These are phyloP conservation scores for Plasmodium relictum DNA, from an alignment of 169 alveolate genomes.

Conservation along the genomic window DNA sequence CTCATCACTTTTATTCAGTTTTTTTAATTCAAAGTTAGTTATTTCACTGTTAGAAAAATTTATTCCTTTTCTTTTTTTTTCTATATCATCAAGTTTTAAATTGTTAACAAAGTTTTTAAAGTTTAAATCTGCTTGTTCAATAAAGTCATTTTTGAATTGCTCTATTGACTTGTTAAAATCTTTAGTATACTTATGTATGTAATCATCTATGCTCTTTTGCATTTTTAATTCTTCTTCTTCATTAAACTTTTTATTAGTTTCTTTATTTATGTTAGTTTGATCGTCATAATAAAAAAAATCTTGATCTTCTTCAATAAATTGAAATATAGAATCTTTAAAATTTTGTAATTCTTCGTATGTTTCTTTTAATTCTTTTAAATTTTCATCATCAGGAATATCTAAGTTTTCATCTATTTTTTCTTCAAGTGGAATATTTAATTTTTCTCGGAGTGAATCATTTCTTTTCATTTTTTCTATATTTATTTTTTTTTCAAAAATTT, in stretches of 20 bases:
- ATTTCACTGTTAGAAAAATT: conserved; percentile 9
- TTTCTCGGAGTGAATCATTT: neutral
- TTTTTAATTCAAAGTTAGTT: conserved; percentile 12
- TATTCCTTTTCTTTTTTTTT: neutral
- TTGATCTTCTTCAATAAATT: conserved; percentile 36
- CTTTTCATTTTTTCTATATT: neutral
- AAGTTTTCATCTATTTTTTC: conserved; percentile 11
- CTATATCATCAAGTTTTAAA: neutral
- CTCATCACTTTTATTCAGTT: conserved; percentile 24
- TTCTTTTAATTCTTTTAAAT: conserved; percentile 47
- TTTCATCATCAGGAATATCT: conserved; percentile 28
- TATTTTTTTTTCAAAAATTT: conserved; percentile 16
- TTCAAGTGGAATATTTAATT: conserved; percentile 4
- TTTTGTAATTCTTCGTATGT: conserved; percentile 58
- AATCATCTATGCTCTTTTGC: conserved; percentile 40
- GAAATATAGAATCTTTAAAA: conserved; percentile 49
- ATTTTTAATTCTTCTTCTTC: conserved; percentile 32
- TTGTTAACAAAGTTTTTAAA: conserved; percentile 24
- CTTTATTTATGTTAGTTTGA: neutral
- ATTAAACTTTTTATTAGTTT: conserved; percentile 1
- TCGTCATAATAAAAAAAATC: conserved; percentile 38
- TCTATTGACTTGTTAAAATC: conserved; percentile 17
- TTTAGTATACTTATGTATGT: conserved; percentile 27
- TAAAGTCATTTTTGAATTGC: conserved; percentile 23
- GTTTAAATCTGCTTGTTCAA: conserved; percentile 53